Evolutionary conservation across 805 yeast genomes (phyloP).

Genomic region (Cyberlindnera veronae): DNA sequence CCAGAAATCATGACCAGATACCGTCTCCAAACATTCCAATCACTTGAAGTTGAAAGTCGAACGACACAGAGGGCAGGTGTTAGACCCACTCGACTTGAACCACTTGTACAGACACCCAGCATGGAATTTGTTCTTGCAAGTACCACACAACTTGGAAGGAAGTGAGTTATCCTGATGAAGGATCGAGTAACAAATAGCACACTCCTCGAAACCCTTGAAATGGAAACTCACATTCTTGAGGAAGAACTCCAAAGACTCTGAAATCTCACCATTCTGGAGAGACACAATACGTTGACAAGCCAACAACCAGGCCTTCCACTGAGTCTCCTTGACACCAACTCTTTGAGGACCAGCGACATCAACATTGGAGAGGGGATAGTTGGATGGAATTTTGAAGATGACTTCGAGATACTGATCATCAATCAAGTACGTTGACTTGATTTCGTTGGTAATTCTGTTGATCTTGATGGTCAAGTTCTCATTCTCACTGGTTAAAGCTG

Average conservation of each 20-base stretch:
- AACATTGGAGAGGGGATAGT: constrained; percentile 76
- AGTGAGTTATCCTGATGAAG: constrained; percentile 82
- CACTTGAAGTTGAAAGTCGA: constrained; percentile 48
- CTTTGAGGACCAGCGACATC: constrained; percentile 73
- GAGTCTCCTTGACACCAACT: constrained; percentile 85
- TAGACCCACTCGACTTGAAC: constrained; percentile 92
- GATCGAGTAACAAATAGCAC: constrained; percentile 95
- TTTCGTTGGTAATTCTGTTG: constrained; percentile 58
- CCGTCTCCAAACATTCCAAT: no score
- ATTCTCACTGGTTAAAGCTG: constrained; percentile 31
- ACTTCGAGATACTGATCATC: constrained; percentile 88
- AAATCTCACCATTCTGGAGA: constrained; percentile 62
- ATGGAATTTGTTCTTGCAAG: constrained; percentile 93
- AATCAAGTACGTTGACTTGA: constrained; percentile 67
- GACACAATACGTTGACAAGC: constrained; percentile 84
- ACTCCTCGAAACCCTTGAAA: constrained; percentile 92
- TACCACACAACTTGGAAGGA: constrained; percentile 83
- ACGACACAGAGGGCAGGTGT: constrained; percentile 95
- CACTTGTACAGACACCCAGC: constrained; percentile 94
- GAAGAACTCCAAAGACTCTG: constrained; percentile 40
- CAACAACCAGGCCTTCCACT: constrained; percentile 93
- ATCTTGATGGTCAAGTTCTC: constrained; percentile 53
- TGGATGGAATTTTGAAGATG: constrained; percentile 64
- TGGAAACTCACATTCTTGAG: constrained; percentile 72
- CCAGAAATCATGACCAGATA: no score